These are phyloP conservation scores for Candida takata DNA, from an alignment of 805 yeast genomes.

Conservation along the genomic window DNA sequence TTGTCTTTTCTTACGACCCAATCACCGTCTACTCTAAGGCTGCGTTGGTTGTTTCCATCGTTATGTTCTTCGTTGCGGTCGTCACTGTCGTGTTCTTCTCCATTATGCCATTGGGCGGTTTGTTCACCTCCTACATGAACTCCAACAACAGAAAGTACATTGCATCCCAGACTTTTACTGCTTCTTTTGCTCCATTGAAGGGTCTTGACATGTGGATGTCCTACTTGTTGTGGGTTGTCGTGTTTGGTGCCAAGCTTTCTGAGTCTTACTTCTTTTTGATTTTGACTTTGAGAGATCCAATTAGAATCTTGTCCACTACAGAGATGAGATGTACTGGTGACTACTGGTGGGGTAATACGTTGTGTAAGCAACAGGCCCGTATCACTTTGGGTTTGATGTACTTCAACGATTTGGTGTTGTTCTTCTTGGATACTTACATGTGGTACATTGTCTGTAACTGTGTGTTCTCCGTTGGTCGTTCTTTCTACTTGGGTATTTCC, in stretches of 20 bases:
- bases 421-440: constrained; percentile 97
- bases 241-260: constrained; percentile 78
- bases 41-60: constrained; percentile 74
- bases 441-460: constrained; percentile 97
- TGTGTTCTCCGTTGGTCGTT: constrained; percentile 93
- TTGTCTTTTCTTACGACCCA: constrained; percentile 77
- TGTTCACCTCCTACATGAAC: constrained; percentile 88
- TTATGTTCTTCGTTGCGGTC: constrained; percentile 83
- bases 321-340: constrained; percentile 96
- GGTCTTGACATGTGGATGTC: constrained; percentile 97
- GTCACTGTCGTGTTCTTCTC: constrained; percentile 82
- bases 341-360: constrained; percentile 67
- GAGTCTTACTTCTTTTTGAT: constrained; percentile 94
- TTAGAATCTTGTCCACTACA: constrained; percentile 78
- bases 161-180: constrained; percentile 94
- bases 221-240: constrained; percentile 81
- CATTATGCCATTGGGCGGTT: constrained; percentile 93
- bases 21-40: constrained; percentile 57
- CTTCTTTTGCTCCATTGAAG: constrained; percentile 69
- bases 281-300: constrained; percentile 88
- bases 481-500: constrained; percentile 98
- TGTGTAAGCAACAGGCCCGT: constrained; percentile 83
- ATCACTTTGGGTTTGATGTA: constrained; percentile 90
- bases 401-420: constrained; percentile 85
- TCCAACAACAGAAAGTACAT: constrained; percentile 81